phyloP scores from a whole-genome alignment of 495 filamentous ascomycete genomes.

The Podospora appendiculata region DNA sequence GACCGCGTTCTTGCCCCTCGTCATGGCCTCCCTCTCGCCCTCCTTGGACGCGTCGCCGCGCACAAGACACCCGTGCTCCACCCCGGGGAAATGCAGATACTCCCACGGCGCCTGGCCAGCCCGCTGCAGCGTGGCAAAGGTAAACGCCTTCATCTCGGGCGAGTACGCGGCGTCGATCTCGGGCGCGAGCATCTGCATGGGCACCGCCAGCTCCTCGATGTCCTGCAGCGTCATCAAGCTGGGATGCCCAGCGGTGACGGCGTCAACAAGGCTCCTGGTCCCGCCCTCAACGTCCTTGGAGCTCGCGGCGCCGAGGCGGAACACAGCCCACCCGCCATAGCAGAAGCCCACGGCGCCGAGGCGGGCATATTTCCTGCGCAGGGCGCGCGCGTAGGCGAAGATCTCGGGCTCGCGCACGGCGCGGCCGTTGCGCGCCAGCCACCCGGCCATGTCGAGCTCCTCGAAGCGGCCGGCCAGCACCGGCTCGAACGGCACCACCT shows the following conservation, averaged over 20 bases:
- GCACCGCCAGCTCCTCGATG: conserved; percentile 43
- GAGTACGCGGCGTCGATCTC: conserved; percentile 44
- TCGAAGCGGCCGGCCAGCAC: conserved; percentile 21
- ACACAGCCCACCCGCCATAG: conserved; percentile 52
- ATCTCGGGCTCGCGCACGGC: conserved; percentile 47
- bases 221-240: conserved; percentile 39
- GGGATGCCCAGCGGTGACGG: conserved; percentile 47
- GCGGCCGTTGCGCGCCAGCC: conserved; percentile 31
- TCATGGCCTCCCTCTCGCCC: conserved; percentile 38
- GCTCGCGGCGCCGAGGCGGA: conserved; percentile 29
- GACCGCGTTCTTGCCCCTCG: conserved; percentile 36
- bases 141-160: conserved; percentile 43
- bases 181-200: conserved; percentile 51
- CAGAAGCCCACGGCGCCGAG: conserved; percentile 54
- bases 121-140: conserved; percentile 37
- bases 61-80: conserved; percentile 43
- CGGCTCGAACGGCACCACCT: conserved; percentile 21
- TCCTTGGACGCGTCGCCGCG: conserved; percentile 35
- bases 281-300: conserved; percentile 9
- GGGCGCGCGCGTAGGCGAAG: conserved; percentile 35
- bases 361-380: conserved; percentile 32
- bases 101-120: conserved; percentile 41
- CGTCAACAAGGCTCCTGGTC: conserved; percentile 43
- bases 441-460: conserved; percentile 33
- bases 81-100: conserved; percentile 49